Percentiles rank a stretch among this genome's conserved stretches.
Evolutionary conservation across 306 rosid species (phyloP).

Genomic region (Vigna angularis): DNA sequence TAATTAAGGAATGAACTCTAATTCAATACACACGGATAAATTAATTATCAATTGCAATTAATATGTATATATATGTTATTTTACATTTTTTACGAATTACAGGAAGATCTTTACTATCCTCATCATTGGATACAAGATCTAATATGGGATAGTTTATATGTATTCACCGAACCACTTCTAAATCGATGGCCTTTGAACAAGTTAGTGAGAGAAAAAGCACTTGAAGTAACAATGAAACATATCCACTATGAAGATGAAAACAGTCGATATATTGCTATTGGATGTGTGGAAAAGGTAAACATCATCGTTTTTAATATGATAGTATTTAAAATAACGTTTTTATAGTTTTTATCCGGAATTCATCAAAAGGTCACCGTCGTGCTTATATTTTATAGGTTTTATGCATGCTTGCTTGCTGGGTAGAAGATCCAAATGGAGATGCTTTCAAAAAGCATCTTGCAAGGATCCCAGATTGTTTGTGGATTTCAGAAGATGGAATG

Average conservation of each 20-base stretch:
- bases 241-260: slow-evolving; percentile 77
- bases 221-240: slow-evolving; percentile 64
- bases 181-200: slow-evolving; percentile 72
- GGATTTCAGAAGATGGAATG: slow-evolving; percentile 83
- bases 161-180: slow-evolving; percentile 61
- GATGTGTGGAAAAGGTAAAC: slow-evolving; percentile 61
- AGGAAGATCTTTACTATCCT: slow-evolving; percentile 69
- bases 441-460: slow-evolving; percentile 52
- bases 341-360: not conserved
- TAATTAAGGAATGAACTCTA: no score
- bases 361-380: not conserved
- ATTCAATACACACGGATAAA: no score
- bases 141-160: slow-evolving; percentile 69
- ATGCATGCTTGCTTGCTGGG: slow-evolving; percentile 76
- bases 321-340: not conserved
- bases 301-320: no score
- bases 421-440: slow-evolving; percentile 71
- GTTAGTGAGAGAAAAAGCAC: slow-evolving; percentile 59
- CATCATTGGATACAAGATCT: slow-evolving; percentile 64
- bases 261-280: slow-evolving; percentile 62
- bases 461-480: slow-evolving; percentile 61
- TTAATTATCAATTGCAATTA: no score
- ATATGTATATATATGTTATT: no score
- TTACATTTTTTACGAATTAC: not conserved
- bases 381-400: slow-evolving; percentile 41